Base-by-base conservation (phyloP, 306 rosid genomes). In the Vigna reflexopilosa region DNA sequence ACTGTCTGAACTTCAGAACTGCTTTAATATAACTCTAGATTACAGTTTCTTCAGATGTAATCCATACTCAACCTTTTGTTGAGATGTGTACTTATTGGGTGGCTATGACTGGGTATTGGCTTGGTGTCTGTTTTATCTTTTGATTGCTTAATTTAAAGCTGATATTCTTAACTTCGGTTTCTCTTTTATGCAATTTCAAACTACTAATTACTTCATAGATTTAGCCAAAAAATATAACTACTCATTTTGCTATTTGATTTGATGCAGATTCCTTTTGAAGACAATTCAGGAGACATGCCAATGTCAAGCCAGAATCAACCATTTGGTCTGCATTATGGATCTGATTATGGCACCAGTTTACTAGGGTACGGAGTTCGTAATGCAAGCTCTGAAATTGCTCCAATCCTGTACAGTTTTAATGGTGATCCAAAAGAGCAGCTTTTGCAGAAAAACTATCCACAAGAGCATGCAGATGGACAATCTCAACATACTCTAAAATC, bases 181-280 rank as follows among this genome's bases (percentile, higher is more conserved):
- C 52, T 76, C 36, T 24, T 65, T 0, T 59, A 36, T 68, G 34
- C 32, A 42, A 16, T 58, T 68, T 75, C 64, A 52, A 58, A 59
- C 40, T 30, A 54, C 22, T 13, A 42, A 49, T 40, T 69, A 16
- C 74, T 24, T 67, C 9, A 49, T 26, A 52, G 80, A 34, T 59
- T 72, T 76, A 36, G 67, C 79, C 36, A 24, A 49, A 49, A 48
- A 49, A 15, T 77, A 1, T 62, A 52, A 57, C 77, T 73, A 66
- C 81, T 80, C 26, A 44, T 68, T 64, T 77, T 79, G 57, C 75
- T 76, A 3, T 74, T 70, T 67, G 44, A 62, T 73, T 61, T 48
- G 28, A 55, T 81, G 56, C 88, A 93, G 98, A 75, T 84, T 81
- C 82, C 94, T 65, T 77, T 83, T 42, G 98, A 77, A 40, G 93